A percentile compares a stretch with the other conserved stretches of the same genome.
These are phyloP conservation scores for Trichosanthes cucumerina DNA, from an alignment of 306 rosid genomes.

Conservation along the genomic window DNA sequence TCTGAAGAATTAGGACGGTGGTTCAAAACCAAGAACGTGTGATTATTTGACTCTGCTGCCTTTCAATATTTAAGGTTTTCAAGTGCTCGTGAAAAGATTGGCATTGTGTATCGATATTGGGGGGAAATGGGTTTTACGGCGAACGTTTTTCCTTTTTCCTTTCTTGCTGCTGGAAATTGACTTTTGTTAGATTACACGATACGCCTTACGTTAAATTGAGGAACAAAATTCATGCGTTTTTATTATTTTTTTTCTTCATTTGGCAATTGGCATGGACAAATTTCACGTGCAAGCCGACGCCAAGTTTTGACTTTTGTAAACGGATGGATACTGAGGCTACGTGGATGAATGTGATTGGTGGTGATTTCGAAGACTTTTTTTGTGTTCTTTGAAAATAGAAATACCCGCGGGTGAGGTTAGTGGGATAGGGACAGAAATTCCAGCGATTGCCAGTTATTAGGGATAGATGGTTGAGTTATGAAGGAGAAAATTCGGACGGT, in stretches of 20 bases:
- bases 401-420: neutral
- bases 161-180: conserved; percentile 31
- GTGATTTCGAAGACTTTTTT: neutral
- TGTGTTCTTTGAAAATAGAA: neutral
- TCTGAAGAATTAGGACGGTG: conserved; percentile 28
- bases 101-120: neutral
- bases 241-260: neutral
- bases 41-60: conserved; percentile 32
- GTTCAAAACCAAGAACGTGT: conserved; percentile 9
- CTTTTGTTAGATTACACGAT: conserved; percentile 11
- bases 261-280: neutral
- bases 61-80: neutral
- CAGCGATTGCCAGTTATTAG: neutral
- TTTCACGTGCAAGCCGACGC: neutral
- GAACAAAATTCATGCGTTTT: neutral
- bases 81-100: neutral
- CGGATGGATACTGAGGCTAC: neutral
- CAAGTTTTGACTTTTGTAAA: neutral
- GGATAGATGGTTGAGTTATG: neutral
- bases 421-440: neutral
- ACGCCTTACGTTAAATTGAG: neutral
- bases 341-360: neutral
- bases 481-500: neutral
- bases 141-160: neutral
- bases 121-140: conserved; percentile 6